Base-by-base conservation (phyloP, 139 green algal genomes). In the Edaphochlamys debaryana region DNA sequence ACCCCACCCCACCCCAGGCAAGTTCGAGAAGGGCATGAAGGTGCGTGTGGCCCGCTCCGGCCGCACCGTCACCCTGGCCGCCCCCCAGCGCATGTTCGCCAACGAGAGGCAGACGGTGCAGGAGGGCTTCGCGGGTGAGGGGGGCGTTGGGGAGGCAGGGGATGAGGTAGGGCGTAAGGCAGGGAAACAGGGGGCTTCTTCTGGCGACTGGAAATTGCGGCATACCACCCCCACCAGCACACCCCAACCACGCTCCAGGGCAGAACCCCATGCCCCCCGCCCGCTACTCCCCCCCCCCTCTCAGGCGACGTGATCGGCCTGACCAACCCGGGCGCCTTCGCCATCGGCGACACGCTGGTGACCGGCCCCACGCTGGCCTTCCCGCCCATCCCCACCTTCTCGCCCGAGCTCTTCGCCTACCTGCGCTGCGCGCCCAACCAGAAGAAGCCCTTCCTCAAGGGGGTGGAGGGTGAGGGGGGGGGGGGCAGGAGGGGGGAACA, bases 1-100 rank as follows among this genome's bases (percentile, higher is more conserved):
- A n/a, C n/a, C 63, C 3, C 9, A 30, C 38, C 19, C 29, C 20
- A n/a, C 38, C 50, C 9, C 85, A 79, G 89, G 87, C 63, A 89
- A 92, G 79, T 95, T 96, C 79, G 85, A 93, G 68, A 93, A 93
- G 83, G 92, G 92, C 77, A 96, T 96, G 93, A 95, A 94, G 89
- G 82, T 92, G 7, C 78, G 90, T 69, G 77, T 95, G 36, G 93
- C 93, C 19, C 90, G 93, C 79, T 95, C 85, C 9, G 92, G 92
- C 4, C 91, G 94, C 36, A 88, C 89, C 40, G 84, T 97, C 13
- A 89, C 93, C 0, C 81, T 96, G 58, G 88, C 89, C 5, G 85
- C 91, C 0, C 94, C 94, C 19, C 92, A 95, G 90, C 92, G 92
- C 77, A 90, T 97, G 91, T 96, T 97, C 85, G 94, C 92, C 15